These are phyloP conservation scores for Floccularia luteovirens DNA, from an alignment of 768 basidiomycete genomes.

Conservation along the genomic window DNA sequence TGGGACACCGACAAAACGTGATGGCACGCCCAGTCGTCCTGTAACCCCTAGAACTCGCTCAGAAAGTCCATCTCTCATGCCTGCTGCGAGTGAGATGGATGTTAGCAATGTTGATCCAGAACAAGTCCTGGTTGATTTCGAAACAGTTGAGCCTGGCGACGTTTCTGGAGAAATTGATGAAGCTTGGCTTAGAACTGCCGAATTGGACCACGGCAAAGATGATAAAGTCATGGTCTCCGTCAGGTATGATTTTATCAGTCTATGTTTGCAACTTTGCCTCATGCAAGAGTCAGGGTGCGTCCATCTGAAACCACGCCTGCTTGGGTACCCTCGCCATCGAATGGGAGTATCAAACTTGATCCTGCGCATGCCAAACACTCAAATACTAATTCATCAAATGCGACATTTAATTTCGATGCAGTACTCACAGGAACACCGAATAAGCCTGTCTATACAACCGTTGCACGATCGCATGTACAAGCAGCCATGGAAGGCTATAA, in stretches of 20 bases:
- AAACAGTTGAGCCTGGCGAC: constrained; percentile 63
- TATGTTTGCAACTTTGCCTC: constrained; percentile 2
- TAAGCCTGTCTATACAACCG: constrained; percentile 70
- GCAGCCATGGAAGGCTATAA: constrained; percentile 98
- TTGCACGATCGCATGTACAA: constrained; percentile 71
- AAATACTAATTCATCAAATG: constrained; percentile 18
- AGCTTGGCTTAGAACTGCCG: constrained; percentile 32
- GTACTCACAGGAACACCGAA: constrained; percentile 75
- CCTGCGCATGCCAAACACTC: constrained; percentile 43
- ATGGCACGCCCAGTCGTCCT: constrained; percentile 28
- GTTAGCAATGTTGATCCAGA: constrained; percentile 69
- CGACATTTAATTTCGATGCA: constrained; percentile 61
- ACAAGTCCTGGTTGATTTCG: constrained; percentile 68
- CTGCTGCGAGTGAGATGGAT: constrained; percentile 61
- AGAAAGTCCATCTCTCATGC: constrained; percentile 40
- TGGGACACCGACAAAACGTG: constrained; percentile 43
- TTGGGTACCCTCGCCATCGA: constrained; percentile 41
- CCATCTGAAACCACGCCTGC: constrained; percentile 45
- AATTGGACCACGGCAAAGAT: constrained; percentile 53
- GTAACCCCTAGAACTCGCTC: constrained; percentile 41
- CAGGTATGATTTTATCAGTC: constrained; percentile 34
- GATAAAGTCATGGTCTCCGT: constrained; percentile 87
- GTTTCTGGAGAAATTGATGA: constrained; percentile 66
- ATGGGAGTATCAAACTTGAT: constrained; percentile 55
- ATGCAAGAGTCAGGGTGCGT: constrained; percentile 41